Evolutionary conservation across 163 green algal species (phyloP).

Genomic region (Scenedesmus sp.): DNA sequence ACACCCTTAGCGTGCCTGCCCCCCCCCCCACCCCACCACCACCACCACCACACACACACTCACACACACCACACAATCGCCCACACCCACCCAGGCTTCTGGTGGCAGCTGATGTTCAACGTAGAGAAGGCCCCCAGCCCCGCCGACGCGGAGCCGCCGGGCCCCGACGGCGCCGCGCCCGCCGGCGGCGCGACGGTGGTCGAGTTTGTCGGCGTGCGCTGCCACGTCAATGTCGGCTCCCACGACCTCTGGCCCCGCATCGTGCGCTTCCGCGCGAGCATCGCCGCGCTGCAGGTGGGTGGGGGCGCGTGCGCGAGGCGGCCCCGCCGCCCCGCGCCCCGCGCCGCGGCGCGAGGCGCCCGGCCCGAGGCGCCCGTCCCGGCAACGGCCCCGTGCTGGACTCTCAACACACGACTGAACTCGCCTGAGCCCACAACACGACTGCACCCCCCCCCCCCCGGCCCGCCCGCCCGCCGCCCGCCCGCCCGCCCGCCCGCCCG

Average conservation of each 20-base stretch:
- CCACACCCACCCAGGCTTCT: constrained; percentile 31
- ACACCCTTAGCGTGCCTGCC: background rate
- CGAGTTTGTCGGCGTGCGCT: constrained; percentile 46
- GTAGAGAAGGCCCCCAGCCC: constrained; percentile 24
- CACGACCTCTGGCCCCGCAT: constrained; percentile 26
- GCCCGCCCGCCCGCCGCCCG: too few relatives aligned
- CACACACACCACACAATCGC: too few relatives aligned
- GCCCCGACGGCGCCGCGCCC: background rate
- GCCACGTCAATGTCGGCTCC: constrained; percentile 19
- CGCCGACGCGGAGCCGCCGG: background rate
- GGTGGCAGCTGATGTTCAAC: constrained; percentile 50
- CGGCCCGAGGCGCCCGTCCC: too few relatives aligned
- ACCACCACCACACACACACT: background rate
- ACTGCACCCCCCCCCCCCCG: too few relatives aligned
- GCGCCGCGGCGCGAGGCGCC: too few relatives aligned
- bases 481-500: too few relatives aligned
- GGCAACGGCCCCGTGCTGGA: too few relatives aligned
- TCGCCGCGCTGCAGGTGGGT: constrained; percentile 36
- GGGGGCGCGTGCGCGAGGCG: too few relatives aligned
- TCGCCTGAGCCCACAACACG: too few relatives aligned
- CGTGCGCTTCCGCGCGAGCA: constrained; percentile 29
- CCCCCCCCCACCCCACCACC: background rate
- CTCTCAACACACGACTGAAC: too few relatives aligned
- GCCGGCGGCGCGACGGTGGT: constrained; percentile 2
- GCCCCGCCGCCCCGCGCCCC: too few relatives aligned